phyloP scores from a whole-genome alignment of 768 basidiomycete species.

The Boletellus ananas region DNA sequence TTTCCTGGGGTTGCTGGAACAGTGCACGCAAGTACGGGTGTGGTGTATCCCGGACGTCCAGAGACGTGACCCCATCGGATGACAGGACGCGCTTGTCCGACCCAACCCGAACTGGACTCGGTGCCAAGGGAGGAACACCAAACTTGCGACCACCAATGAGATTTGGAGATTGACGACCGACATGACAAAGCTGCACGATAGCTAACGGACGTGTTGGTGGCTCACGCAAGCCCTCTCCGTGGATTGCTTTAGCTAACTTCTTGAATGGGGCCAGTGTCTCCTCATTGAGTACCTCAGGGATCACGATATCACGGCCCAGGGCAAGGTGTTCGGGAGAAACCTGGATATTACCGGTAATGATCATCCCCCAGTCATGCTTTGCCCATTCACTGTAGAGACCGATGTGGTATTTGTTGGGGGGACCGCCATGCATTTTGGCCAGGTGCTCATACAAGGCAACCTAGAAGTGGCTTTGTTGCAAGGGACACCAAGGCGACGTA shows the following conservation, averaged over 20 bases:
- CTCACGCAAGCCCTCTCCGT: constrained; percentile 25
- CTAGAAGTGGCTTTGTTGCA: constrained; percentile 35
- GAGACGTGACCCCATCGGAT: constrained; percentile 1
- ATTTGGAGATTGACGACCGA: constrained; percentile 78
- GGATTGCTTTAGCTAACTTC: constrained; percentile 48
- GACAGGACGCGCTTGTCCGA: constrained; percentile 15
- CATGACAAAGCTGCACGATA: constrained; percentile 82
- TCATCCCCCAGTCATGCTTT: constrained; percentile 77
- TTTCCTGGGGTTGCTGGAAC: constrained; percentile 62
- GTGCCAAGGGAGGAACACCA: constrained; percentile 61
- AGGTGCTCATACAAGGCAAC: constrained; percentile 89
- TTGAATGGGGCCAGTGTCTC: constrained; percentile 49
- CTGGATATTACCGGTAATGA: constrained; percentile 84
- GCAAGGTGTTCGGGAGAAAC: constrained; percentile 59
- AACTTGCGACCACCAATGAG: constrained; percentile 64
- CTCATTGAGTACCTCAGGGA: constrained; percentile 45
- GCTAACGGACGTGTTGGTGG: constrained; percentile 37
- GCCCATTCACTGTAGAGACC: constrained; percentile 75
- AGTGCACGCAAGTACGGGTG: constrained; percentile 36
- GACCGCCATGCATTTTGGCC: constrained; percentile 58
- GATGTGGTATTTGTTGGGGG: constrained; percentile 63
- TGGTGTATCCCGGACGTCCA: constrained; percentile 6
- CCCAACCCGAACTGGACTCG: constrained; percentile 58
- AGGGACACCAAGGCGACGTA: not conserved
- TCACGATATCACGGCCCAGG: constrained; percentile 67